Conservation (phyloP, 306 rosid genomes). For the Prunus dulcis region DNA sequence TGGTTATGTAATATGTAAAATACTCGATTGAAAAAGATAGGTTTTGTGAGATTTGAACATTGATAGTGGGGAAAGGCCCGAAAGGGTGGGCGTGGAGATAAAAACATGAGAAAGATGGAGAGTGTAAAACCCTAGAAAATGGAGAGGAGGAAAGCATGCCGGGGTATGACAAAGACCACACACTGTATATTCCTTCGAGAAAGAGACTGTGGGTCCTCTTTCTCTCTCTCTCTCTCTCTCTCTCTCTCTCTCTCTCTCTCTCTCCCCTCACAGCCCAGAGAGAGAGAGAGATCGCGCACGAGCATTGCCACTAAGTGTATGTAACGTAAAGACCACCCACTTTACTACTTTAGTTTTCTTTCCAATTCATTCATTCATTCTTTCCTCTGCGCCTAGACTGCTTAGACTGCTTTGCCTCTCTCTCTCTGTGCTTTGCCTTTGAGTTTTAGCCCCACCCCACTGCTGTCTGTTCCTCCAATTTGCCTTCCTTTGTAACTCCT, state of each 20-base stretch:
- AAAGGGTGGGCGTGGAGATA: constrained; percentile 18
- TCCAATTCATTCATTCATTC: constrained; percentile 18
- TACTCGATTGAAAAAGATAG: background rate
- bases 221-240: no score
- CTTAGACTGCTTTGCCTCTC: constrained; percentile 6
- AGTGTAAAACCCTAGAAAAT: constrained; percentile 74
- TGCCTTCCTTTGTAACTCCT: constrained; percentile 40
- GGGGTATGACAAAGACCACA: constrained; percentile 75
- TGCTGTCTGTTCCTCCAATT: constrained; percentile 32
- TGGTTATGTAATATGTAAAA: background rate
- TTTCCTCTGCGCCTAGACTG: constrained; percentile 6
- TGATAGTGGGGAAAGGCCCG: constrained; percentile 13
- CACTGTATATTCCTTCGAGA: constrained; percentile 98
- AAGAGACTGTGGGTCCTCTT: constrained; percentile 58
- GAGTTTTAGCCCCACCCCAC: constrained; percentile 20
- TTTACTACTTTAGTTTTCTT: constrained; percentile 32
- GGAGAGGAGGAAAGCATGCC: constrained; percentile 81
- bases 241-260: constrained; percentile 1
- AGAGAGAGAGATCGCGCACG: constrained; percentile 54
- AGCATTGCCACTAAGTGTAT: constrained; percentile 40
- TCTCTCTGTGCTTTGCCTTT: background rate
- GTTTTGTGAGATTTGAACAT: constrained; percentile 2
- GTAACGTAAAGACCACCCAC: constrained; percentile 55
- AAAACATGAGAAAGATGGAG: background rate
- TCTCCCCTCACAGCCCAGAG: background rate